Evolutionary conservation across 2,329 filamentous ascomycete species (phyloP).

Genomic region (Dothistroma pini): DNA sequence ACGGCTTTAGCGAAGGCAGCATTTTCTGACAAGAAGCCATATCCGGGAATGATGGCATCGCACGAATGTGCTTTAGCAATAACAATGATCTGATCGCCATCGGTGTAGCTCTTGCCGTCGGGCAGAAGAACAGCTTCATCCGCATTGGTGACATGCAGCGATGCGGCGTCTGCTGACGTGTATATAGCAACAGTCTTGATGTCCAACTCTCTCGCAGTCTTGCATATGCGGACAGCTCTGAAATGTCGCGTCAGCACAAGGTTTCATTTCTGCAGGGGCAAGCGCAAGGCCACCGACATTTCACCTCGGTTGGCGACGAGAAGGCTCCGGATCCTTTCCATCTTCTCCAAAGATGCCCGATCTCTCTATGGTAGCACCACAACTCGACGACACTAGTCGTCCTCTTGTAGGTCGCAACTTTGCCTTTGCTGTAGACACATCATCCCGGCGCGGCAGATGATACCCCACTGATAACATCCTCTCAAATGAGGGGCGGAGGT

Average conservation of each 20-base stretch:
- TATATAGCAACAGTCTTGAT: conserved; percentile 57
- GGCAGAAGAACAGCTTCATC: conserved; percentile 52
- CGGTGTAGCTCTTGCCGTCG: conserved; percentile 49
- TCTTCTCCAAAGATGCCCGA: neutral
- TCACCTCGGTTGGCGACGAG: conserved; percentile 60
- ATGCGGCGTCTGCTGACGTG: conserved; percentile 53
- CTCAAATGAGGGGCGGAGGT: conserved; percentile 3
- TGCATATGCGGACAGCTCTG: conserved; percentile 46
- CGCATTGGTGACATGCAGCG: conserved; percentile 52
- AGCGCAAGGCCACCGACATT: conserved; percentile 36
- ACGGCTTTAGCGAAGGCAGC: conserved; percentile 57
- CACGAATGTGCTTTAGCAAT: conserved; percentile 50
- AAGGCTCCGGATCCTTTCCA: conserved; percentile 29
- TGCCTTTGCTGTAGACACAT: neutral
- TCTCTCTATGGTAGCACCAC: neutral
- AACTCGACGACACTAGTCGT: neutral
- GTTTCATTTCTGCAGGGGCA: neutral
- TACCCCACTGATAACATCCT: conserved; percentile 19
- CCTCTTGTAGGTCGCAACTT: neutral
- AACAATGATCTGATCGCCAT: conserved; percentile 47
- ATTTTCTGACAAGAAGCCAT: conserved; percentile 65
- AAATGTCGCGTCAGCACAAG: neutral
- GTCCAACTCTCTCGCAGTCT: conserved; percentile 48
- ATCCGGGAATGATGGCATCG: conserved; percentile 63
- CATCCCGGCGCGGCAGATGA: conserved; percentile 1